Base-by-base conservation (phyloP, 768 basidiomycete genomes). In the Boletus rufocinnamomeus region DNA sequence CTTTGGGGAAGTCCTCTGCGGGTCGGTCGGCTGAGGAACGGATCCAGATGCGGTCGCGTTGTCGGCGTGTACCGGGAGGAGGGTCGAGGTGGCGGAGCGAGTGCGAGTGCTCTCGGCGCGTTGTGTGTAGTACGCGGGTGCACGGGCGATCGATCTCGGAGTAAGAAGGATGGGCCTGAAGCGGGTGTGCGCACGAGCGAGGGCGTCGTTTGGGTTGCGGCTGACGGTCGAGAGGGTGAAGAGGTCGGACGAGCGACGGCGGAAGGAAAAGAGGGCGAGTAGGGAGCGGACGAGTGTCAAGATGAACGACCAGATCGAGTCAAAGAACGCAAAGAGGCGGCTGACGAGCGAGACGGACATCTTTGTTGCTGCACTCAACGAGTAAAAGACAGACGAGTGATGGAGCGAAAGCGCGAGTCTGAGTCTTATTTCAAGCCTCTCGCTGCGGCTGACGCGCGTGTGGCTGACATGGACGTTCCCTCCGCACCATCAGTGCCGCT, bases 401-500 rank as follows among this genome's bases (percentile, higher is more conserved):
- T 27, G 27, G 2, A 27, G 27, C 27, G 27, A 27, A 27, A 2
- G 27, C 27, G 27, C 27, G 27, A 5, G 27, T 13, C 28, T 19
- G 19, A 5, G 1, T 4, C 35, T 27, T 61, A 62, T 66, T 55
- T 61, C 50, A 55, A 59, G 2, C 23, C 34, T 34, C 14, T 10
- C 32, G 14, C 13, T 6, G 49, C 63, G 57, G 59, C 58, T 61
- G 60, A 61, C 59, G 2, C 9, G 13, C 28, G 9, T 21, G 65
- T 32, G 64, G 64, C 59, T 59, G 52, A 62, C 30, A 43, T 56
- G 49, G 57, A 59, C 30, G 66, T 86, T 16, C 84, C 86, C 7
- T 90, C 89, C 6, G 80, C 84, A 2, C 81, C 84, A 11, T 82
- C 82, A 2, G 75, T 71, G 0, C 83, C 88, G 0, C 78, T 92